Evolutionary conservation across 495 filamentous ascomycete genomes (phyloP).

Genomic region (Parathielavia appendiculata): DNA sequence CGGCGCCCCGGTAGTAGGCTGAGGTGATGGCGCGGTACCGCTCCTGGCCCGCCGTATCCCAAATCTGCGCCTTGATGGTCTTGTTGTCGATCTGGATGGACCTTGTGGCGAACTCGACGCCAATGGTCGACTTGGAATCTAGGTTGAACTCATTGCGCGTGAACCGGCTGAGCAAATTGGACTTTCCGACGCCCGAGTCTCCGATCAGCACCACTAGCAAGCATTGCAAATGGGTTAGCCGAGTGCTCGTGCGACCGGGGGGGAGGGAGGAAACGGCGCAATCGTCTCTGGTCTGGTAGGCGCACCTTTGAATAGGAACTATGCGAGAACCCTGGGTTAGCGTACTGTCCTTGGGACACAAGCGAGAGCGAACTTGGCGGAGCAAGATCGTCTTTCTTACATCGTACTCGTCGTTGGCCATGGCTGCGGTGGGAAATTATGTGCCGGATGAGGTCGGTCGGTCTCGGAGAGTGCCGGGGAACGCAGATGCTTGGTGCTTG

Average conservation of each 20-base stretch:
- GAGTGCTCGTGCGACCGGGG: constrained; percentile 12
- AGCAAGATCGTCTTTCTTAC: constrained; percentile 53
- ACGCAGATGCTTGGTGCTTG: constrained; percentile 24
- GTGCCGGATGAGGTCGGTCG: constrained; percentile 17
- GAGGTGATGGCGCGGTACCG: constrained; percentile 98
- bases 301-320: constrained; percentile 99
- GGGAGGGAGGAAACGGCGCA: constrained; percentile 12
- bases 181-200: constrained; percentile 99
- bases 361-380: background rate
- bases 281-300: constrained; percentile 16
- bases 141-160: constrained; percentile 99
- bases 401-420: constrained; percentile 99
- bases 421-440: constrained; percentile 40
- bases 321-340: constrained; percentile 33
- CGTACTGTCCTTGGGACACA: constrained; percentile 22
- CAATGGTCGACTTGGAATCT: constrained; percentile 99
- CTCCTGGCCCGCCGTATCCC: constrained; percentile 99
- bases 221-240: constrained; percentile 30
- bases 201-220: constrained; percentile 90
- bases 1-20: constrained; percentile 96
- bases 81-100: constrained; percentile 99
- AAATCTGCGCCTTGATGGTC: constrained; percentile 99
- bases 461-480: constrained; percentile 13
- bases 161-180: constrained; percentile 98
- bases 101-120: constrained; percentile 97